Conservation (phyloP, 2,329 filamentous ascomycete species). For the Aspergillus neoniger region DNA sequence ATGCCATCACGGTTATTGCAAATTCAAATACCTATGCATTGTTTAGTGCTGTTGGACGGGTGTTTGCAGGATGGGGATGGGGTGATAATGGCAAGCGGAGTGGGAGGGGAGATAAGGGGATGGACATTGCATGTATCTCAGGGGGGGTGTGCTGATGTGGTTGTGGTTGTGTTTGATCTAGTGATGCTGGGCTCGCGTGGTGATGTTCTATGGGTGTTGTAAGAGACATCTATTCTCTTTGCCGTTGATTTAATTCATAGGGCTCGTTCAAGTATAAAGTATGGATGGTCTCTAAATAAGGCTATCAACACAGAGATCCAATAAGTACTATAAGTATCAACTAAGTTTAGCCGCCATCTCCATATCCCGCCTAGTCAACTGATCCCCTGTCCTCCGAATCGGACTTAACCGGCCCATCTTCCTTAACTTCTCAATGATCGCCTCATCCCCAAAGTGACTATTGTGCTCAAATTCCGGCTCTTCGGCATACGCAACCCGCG, state of each 20-base stretch:
- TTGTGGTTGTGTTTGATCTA: not conserved
- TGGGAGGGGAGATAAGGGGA: no score
- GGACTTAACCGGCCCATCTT: conserved; percentile 59
- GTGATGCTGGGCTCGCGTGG: not conserved
- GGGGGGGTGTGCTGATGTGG: not conserved
- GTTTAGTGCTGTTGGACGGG: not conserved
- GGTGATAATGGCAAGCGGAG: not conserved
- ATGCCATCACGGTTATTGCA: no score
- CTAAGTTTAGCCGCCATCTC: conserved; percentile 44
- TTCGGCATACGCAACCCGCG: conserved; percentile 77
- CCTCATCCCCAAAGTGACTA: conserved; percentile 65
- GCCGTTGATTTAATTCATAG: not conserved
- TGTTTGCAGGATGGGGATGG: not conserved
- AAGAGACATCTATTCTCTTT: not conserved
- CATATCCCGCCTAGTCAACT: conserved; percentile 55
- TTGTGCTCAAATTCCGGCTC: conserved; percentile 82
- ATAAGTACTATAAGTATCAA: not conserved
- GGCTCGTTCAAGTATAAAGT: no score
- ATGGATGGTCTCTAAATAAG: not conserved
- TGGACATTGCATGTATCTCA: no score
- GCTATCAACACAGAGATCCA: not conserved
- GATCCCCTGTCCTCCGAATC: conserved; percentile 53
- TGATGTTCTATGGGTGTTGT: not conserved
- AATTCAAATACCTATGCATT: not conserved
- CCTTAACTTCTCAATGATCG: conserved; percentile 61